These are phyloP conservation scores for Epichloe sibirici DNA, from an alignment of 2,329 filamentous ascomycete genomes.

Conservation along the genomic window DNA sequence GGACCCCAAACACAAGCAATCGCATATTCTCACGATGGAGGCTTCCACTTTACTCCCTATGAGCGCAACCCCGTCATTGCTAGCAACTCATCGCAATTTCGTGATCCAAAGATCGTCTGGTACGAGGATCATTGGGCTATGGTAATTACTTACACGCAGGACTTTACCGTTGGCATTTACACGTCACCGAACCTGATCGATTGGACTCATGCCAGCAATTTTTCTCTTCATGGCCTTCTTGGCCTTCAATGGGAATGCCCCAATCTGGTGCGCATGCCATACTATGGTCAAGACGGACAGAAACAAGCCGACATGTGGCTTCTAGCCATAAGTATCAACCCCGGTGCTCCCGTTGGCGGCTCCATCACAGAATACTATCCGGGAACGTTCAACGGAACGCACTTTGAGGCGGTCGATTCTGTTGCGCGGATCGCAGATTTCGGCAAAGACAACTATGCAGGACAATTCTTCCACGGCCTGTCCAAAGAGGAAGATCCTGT, in stretches of 20 bases:
- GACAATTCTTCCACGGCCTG: slow-evolving; percentile 21
- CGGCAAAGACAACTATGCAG: slow-evolving; percentile 25
- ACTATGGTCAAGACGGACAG: slow-evolving; percentile 18
- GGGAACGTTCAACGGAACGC: slow-evolving; percentile 52
- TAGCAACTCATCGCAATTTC: slow-evolving; percentile 43
- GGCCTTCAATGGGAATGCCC: slow-evolving; percentile 52
- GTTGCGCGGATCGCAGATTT: slow-evolving; percentile 20
- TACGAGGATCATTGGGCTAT: slow-evolving; percentile 46
- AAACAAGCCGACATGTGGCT: slow-evolving; percentile 23
- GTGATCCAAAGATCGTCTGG: slow-evolving; percentile 54
- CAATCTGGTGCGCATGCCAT: slow-evolving; percentile 44
- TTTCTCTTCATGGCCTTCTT: slow-evolving; percentile 37
- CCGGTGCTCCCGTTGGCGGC: slow-evolving; percentile 43
- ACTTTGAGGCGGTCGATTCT: slow-evolving; percentile 31
- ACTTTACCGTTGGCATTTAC: slow-evolving; percentile 48
- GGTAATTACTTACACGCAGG: slow-evolving; percentile 36
- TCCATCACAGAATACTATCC: slow-evolving; percentile 44
- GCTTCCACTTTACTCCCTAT: slow-evolving; percentile 50
- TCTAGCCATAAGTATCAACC: slow-evolving; percentile 42
- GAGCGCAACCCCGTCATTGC: slow-evolving; percentile 47
- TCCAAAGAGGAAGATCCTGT: slow-evolving; percentile 15
- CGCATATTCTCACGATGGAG: slow-evolving; percentile 49
- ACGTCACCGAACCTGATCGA: slow-evolving; percentile 45
- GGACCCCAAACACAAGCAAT: slow-evolving; percentile 41
- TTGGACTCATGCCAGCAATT: slow-evolving; percentile 43